Base-by-base conservation (phyloP, 73 alveolate species). In the Paramecium octaurelia region DNA sequence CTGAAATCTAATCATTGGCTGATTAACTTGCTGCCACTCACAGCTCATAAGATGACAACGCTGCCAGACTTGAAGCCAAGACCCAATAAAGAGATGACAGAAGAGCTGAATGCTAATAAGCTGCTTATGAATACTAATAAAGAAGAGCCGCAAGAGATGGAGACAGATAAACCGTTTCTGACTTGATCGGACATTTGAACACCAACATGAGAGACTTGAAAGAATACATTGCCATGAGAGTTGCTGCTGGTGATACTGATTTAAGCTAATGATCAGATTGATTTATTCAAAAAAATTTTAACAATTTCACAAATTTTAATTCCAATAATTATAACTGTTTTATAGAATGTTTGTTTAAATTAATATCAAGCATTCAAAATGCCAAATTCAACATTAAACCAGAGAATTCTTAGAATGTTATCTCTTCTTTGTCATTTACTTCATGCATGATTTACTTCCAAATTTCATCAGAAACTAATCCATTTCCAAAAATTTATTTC, bases 401-500 rank as follows among this genome's bases (percentile, higher is more conserved):
- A 27, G 84, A 64, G 27, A 64, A 64, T 8, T 64, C 84, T 34
- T 64, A 64, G 9, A 27, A 64, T 4, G 35, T 64, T 27, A 64
- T 64, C 12, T 88, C 94, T n/a, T 85, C 88, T 18, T 69, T 59
- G 24, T 88, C 93, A 73, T 88, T 85, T 6, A 73, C 94, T 73
- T 88, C 94, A 31, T 35, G 20, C 36, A 90, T 75, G 44, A 90
- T 75, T 18, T 90, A 58, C 48, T 83, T 50, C 94, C 94, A 90
- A 3, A 90, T 86, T 43, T 90, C 12, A 35, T 90, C 94, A 24
- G 93, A 69, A 16, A 87, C 88, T 36, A 36, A 31, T 8, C 85
- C 88, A 68, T 87, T 87, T 48, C 93, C 75, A 86, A 96, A 93
- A 34, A 94, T 90, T 11, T 46, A 89, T 76, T 88, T 95, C 38